These are phyloP conservation scores for Tylopilus plumbeoviolaceoides DNA, from an alignment of 768 basidiomycete species.

Conservation along the genomic window DNA sequence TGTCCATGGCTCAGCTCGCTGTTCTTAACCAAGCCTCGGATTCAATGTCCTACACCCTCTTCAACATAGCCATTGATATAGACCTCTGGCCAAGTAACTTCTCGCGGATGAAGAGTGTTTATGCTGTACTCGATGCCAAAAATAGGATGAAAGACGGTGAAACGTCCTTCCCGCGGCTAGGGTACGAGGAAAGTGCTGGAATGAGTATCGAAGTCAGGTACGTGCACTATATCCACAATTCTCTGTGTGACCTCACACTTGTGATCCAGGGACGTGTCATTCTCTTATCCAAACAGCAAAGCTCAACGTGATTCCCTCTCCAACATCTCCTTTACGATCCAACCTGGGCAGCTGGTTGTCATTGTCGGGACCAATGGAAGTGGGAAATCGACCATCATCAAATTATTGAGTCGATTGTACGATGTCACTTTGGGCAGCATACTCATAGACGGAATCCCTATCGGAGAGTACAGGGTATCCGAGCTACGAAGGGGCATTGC, in stretches of 20 bases:
- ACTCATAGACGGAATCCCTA: constrained; percentile 34
- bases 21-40: constrained; percentile 25
- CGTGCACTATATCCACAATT: not conserved
- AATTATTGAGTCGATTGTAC: constrained; percentile 36
- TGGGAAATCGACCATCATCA: constrained; percentile 37
- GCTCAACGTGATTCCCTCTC: constrained; percentile 21
- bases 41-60: constrained; percentile 23
- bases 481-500: constrained; percentile 38
- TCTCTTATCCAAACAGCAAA: constrained; percentile 46
- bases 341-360: constrained; percentile 31
- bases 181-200: constrained; percentile 1
- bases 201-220: constrained; percentile 21
- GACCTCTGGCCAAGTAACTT: constrained; percentile 12
- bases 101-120: constrained; percentile 22
- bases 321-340: constrained; percentile 28
- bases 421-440: constrained; percentile 36
- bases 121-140: constrained; percentile 15
- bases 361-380: constrained; percentile 35
- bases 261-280: constrained; percentile 44
- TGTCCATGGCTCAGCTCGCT: constrained; percentile 31
- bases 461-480: constrained; percentile 29
- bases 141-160: constrained; percentile 28
- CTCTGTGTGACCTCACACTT: not conserved
- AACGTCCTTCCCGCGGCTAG: not conserved
- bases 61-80: constrained; percentile 4